Conservation (phyloP, 129 eudicot genomes). For the Flaveria sonorensis region DNA sequence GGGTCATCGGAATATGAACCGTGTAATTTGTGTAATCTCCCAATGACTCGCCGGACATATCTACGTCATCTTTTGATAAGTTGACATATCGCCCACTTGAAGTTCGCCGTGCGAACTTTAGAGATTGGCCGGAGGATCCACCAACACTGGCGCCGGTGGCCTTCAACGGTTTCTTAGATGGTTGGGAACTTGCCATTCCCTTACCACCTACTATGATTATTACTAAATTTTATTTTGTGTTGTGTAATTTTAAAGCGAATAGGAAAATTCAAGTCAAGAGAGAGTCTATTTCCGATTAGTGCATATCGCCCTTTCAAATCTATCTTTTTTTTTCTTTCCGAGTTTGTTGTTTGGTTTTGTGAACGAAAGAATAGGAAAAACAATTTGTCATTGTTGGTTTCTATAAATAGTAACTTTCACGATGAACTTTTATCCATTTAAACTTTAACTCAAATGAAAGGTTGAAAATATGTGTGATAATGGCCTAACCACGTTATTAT, state of each 20-base stretch:
- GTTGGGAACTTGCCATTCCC: constrained; percentile 55
- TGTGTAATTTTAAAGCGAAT: background rate
- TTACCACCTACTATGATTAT: constrained; percentile 25
- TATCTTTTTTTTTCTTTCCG: background rate
- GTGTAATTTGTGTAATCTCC: constrained; percentile 82
- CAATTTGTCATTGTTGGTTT: constrained; percentile 11
- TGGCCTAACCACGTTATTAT: background rate
- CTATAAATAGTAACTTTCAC: constrained; percentile 25
- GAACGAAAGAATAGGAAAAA: constrained; percentile 28
- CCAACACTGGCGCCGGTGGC: constrained; percentile 24
- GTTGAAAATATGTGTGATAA: background rate
- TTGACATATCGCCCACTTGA: constrained; percentile 82
- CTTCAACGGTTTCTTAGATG: constrained; percentile 59
- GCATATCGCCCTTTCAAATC: background rate
- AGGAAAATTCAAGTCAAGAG: rapidly evolving
- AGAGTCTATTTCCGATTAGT: too few relatives aligned
- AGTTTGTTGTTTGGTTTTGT: background rate
- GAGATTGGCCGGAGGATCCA: constrained; percentile 43
- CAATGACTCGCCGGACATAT: constrained; percentile 56
- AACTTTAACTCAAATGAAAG: background rate
- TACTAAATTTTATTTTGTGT: background rate
- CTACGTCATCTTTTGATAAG: constrained; percentile 72
- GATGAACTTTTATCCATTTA: constrained; percentile 22
- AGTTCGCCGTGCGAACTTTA: constrained; percentile 83
- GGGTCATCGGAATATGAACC: constrained; percentile 78